Evolutionary conservation across 495 filamentous ascomycete genomes (phyloP).

Genomic region (Delitschia confertaspora): DNA sequence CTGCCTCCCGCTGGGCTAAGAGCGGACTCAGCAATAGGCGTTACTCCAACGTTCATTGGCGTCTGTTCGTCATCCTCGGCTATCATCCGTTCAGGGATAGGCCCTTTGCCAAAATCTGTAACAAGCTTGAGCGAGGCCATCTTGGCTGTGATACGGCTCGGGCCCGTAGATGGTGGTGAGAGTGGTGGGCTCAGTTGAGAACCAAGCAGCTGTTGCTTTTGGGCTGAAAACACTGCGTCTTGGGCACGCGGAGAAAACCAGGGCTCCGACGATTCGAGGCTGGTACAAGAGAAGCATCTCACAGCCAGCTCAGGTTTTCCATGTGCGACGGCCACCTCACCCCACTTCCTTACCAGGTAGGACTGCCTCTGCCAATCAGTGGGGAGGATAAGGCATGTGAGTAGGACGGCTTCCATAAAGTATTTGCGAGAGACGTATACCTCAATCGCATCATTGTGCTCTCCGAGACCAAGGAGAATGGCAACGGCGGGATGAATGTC

Average conservation of each 20-base stretch:
- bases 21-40: conserved; percentile 88
- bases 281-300: conserved; percentile 53
- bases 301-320: conserved; percentile 85
- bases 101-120: conserved; percentile 56
- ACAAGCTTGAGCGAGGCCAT: conserved; percentile 86
- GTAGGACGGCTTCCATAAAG: conserved; percentile 82
- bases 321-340: conserved; percentile 79
- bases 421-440: conserved; percentile 87
- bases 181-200: conserved; percentile 35
- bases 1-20: conserved; percentile 33
- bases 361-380: conserved; percentile 82
- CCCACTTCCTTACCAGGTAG: conserved; percentile 85
- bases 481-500: conserved; percentile 88
- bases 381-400: conserved; percentile 58
- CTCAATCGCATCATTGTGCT: conserved; percentile 90
- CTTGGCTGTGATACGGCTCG: conserved; percentile 46
- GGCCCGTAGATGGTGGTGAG: conserved; percentile 31
- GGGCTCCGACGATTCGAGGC: conserved; percentile 49
- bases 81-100: conserved; percentile 18
- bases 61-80: conserved; percentile 54
- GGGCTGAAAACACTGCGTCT: conserved; percentile 47
- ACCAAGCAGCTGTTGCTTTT: conserved; percentile 31
- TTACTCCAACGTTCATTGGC: conserved; percentile 67
- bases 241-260: conserved; percentile 77
- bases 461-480: conserved; percentile 83